These are phyloP conservation scores for Oxytropis ochrocephala DNA, from an alignment of 306 rosid species.

Conservation along the genomic window DNA sequence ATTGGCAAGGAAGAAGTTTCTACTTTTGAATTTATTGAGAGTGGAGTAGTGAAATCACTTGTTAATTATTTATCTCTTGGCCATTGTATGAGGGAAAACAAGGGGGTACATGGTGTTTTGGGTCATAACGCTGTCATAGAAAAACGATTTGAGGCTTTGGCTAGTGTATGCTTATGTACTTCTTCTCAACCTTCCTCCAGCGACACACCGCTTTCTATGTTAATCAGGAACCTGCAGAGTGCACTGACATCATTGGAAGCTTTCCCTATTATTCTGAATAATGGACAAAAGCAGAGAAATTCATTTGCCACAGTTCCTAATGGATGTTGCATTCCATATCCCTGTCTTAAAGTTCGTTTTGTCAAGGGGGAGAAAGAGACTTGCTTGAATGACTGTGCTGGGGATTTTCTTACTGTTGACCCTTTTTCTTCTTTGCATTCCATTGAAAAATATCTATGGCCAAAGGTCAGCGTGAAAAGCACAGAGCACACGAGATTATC, in stretches of 20 bases:
- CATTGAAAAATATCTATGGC: constrained; percentile 72
- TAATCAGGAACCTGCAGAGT: constrained; percentile 63
- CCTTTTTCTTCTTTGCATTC: constrained; percentile 71
- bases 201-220: constrained; percentile 42
- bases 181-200: constrained; percentile 38
- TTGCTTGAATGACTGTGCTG: constrained; percentile 44
- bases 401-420: constrained; percentile 61
- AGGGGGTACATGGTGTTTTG: constrained; percentile 24
- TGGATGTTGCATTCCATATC: constrained; percentile 49
- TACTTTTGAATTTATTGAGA: constrained; percentile 92
- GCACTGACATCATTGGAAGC: constrained; percentile 82
- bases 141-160: constrained; percentile 73
- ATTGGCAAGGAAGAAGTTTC: constrained; percentile 79
- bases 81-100: constrained; percentile 40
- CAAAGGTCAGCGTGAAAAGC: constrained; percentile 46
- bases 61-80: constrained; percentile 63
- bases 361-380: constrained; percentile 71
- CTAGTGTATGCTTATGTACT: constrained; percentile 49
- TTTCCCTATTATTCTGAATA: constrained; percentile 70
- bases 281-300: constrained; percentile 46
- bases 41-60: constrained; percentile 81
- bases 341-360: constrained; percentile 70
- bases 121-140: constrained; percentile 39
- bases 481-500: constrained; percentile 23
- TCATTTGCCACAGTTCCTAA: constrained; percentile 69